Percentiles rank a stretch among this genome's conserved stretches.
Conservation (phyloP, 805 yeast genomes). For the Dipodascus geniculatus region DNA sequence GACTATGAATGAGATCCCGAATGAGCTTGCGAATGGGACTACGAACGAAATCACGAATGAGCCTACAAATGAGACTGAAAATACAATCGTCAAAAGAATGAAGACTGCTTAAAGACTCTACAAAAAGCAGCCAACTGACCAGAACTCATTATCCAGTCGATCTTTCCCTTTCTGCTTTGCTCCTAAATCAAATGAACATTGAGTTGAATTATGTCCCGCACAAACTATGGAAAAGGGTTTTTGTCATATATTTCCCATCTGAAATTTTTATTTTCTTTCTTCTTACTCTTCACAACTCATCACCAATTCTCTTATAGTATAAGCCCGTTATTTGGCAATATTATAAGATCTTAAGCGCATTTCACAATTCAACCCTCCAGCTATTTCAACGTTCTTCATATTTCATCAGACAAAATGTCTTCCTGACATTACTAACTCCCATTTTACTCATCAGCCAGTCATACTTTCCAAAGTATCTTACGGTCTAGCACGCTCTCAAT, state of each 20-base stretch:
- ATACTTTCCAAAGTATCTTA: too few relatives aligned
- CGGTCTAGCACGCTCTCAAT: neutral
- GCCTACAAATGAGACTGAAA: too few relatives aligned
- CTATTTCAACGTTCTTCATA: neutral
- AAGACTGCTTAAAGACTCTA: too few relatives aligned
- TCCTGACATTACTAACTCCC: slow-evolving; percentile 1
- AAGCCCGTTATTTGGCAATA: neutral
- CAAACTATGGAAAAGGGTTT: neutral
- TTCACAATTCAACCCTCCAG: neutral
- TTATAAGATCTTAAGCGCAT: neutral
- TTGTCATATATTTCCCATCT: neutral
- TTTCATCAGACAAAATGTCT: slow-evolving; percentile 1
- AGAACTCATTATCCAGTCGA: too few relatives aligned
- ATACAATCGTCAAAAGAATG: too few relatives aligned
- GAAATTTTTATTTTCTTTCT: neutral
- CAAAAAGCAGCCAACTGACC: too few relatives aligned
- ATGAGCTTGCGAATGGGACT: neutral
- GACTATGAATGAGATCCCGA: neutral
- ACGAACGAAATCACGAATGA: too few relatives aligned
- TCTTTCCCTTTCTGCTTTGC: neutral
- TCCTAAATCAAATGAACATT: too few relatives aligned
- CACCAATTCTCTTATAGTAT: neutral
- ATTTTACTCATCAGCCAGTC: neutral
- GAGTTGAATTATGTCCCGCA: too few relatives aligned
- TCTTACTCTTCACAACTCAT: neutral